Conservation (phyloP, 139 green algal genomes). For the Penium margaritaceum region DNA sequence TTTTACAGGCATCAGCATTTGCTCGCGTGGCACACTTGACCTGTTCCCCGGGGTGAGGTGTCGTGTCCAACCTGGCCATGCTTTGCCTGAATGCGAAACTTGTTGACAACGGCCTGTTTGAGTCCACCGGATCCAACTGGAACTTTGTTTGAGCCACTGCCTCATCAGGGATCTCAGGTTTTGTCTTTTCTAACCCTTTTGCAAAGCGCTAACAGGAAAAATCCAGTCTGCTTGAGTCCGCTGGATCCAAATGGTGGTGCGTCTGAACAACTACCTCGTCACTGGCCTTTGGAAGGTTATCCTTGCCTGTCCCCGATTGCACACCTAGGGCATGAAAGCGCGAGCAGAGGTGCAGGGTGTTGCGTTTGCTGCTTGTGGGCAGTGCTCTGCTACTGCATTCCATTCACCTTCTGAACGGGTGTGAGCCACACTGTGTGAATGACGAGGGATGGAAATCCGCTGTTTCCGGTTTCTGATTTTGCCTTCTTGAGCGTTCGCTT, state of each 20-base stretch:
- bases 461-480: too few relatives aligned
- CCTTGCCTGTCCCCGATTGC: neutral
- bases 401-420: neutral
- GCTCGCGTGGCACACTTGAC: neutral
- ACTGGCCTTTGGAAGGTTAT: constrained; percentile 4
- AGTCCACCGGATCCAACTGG: constrained; percentile 12
- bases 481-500: too few relatives aligned
- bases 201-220: too few relatives aligned
- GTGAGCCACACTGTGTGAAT: constrained; percentile 8
- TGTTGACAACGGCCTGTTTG: constrained; percentile 7
- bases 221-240: too few relatives aligned
- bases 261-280: too few relatives aligned
- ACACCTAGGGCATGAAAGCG: neutral
- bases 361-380: neutral
- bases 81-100: constrained; percentile 19
- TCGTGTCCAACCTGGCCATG: constrained; percentile 5
- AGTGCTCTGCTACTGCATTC: constrained; percentile 5
- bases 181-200: too few relatives aligned
- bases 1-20: constrained; percentile 6
- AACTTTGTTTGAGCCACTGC: constrained; percentile 25
- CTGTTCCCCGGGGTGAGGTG: neutral
- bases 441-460: too few relatives aligned
- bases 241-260: too few relatives aligned
- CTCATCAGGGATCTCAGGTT: constrained; percentile 16
- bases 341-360: neutral